phyloP scores from a whole-genome alignment of 129 eudicot genomes.

The Sambucus nigra region DNA sequence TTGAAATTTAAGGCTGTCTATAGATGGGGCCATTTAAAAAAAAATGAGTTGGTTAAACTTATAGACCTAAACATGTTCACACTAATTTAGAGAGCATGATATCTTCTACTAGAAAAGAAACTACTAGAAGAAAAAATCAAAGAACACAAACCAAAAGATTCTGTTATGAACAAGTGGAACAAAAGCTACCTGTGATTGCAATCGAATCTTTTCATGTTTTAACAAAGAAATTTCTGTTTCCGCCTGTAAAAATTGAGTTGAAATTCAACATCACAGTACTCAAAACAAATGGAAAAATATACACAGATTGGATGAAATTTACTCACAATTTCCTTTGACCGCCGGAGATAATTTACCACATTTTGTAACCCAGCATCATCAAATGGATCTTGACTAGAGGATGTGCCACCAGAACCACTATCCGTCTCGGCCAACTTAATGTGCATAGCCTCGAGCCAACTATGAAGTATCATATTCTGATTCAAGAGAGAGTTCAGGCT shows the following conservation, averaged over 20 bases:
- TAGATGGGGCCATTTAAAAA: too few relatives aligned
- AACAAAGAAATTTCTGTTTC: conserved; percentile 88
- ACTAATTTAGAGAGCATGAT: too few relatives aligned
- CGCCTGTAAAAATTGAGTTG: conserved; percentile 16
- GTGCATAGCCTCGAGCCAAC: conserved; percentile 79
- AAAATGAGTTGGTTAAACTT: too few relatives aligned
- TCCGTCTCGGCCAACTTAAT: conserved; percentile 68
- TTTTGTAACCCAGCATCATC: conserved; percentile 71
- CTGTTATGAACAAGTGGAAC: too few relatives aligned
- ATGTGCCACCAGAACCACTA: conserved; percentile 26
- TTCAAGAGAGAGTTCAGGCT: background rate
- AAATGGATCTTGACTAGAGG: conserved; percentile 21
- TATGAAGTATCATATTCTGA: conserved; percentile 64
- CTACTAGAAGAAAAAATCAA: too few relatives aligned
- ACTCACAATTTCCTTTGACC: conserved; percentile 78
- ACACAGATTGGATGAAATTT: background rate
- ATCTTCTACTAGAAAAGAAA: too few relatives aligned
- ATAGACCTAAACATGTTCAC: too few relatives aligned
- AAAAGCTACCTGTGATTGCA: conserved; percentile 56
- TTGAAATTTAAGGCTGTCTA: too few relatives aligned
- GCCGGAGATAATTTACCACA: conserved; percentile 82
- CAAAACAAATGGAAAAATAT: background rate
- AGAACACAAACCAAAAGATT: too few relatives aligned
- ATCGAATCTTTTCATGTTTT: conserved; percentile 78
- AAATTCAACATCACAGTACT: background rate